A percentile compares a stretch with the other conserved stretches of the same genome.
Evolutionary conservation across 2,329 filamentous ascomycete species (phyloP).

Genomic region (Tolypocladium inflatum): DNA sequence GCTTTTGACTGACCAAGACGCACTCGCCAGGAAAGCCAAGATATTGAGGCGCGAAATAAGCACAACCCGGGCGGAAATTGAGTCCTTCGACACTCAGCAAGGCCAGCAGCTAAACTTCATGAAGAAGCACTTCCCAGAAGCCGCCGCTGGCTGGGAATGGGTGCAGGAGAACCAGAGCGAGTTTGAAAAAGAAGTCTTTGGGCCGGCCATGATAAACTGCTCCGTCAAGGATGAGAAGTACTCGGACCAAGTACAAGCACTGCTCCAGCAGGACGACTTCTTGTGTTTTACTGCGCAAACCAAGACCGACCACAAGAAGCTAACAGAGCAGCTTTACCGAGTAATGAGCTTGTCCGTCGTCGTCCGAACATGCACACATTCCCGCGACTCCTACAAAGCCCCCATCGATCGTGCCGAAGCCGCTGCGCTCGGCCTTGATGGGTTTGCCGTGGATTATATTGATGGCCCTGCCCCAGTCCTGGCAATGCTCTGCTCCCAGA

Average conservation of each 20-base stretch:
- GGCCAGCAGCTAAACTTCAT: constrained; percentile 67
- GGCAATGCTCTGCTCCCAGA: constrained; percentile 76
- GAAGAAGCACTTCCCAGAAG: constrained; percentile 49
- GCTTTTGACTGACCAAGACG: constrained; percentile 26
- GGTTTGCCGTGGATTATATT: constrained; percentile 70
- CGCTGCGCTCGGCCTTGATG: constrained; percentile 56
- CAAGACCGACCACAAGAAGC: constrained; percentile 60
- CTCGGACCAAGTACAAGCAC: constrained; percentile 42
- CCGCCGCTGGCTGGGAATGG: constrained; percentile 70
- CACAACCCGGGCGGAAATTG: constrained; percentile 37
- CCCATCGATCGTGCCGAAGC: constrained; percentile 49
- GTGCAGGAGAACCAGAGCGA: constrained; percentile 58
- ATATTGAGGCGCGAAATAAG: constrained; percentile 28
- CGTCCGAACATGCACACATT: constrained; percentile 52
- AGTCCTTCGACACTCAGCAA: constrained; percentile 59
- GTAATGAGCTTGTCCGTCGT: constrained; percentile 60
- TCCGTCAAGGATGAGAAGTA: constrained; percentile 66
- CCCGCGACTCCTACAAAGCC: constrained; percentile 44
- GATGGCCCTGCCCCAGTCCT: constrained; percentile 75
- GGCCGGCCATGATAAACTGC: constrained; percentile 72
- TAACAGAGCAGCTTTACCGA: constrained; percentile 57
- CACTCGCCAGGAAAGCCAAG: constrained; percentile 31
- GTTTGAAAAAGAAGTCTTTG: constrained; percentile 71
- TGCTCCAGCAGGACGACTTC: constrained; percentile 42
- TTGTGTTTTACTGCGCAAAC: constrained; percentile 70